Base-by-base conservation (phyloP, 192 early-diverging fungal genomes). In the Powellomyces hirtus region DNA sequence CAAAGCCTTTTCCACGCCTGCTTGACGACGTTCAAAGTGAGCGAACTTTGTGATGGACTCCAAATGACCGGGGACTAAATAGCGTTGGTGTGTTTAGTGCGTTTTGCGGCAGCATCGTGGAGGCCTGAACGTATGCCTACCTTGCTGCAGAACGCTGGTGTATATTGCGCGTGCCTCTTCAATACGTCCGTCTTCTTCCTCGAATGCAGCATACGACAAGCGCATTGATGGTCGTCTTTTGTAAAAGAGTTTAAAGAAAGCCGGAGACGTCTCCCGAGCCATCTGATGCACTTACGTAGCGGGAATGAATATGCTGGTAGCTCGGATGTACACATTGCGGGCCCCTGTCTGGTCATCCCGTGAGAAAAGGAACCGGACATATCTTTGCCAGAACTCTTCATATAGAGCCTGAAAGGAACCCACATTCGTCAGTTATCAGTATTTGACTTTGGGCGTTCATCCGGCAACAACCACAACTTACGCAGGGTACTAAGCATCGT, bases 331-430 rank as follows among this genome's bases (percentile, higher is more conserved):
- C 34, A 86, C 81, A 30, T 80, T 77, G 35, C 68, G 52, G 0
- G 81, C 75, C 8, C 84, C 79, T 8, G 81, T 70, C 11, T 78
- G n/a, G 52, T 84, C 74, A 44, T 77, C 73, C 30, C 69, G 57
- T 2, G 75, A 70, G 11, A 80, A 59, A 18, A 89, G 66, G 79
- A 78, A 91, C 33, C 82, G 66, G 5, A 80, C 86, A 76, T 89
- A 91, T 31, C 87, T 74, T 63, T 84, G 64, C 90, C 90, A 91
- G 58, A 89, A 91, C 70, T 91, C 90, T 57, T 91, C 90, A 63
- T 91, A 90, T 40, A 89, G 60, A 7, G 90, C 90, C 88, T 89
- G 72, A 40, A 59, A 36, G 42, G n/a, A 52, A 50, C n/a, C n/a
- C n/a, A n/a, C n/a, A n/a, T n/a, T n/a, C n/a, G n/a, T n/a, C n/a